Evolutionary conservation across 257 asterid species (phyloP), one percentile per base, ranked within the genome.

Genomic region (Lantana camara): DNA sequence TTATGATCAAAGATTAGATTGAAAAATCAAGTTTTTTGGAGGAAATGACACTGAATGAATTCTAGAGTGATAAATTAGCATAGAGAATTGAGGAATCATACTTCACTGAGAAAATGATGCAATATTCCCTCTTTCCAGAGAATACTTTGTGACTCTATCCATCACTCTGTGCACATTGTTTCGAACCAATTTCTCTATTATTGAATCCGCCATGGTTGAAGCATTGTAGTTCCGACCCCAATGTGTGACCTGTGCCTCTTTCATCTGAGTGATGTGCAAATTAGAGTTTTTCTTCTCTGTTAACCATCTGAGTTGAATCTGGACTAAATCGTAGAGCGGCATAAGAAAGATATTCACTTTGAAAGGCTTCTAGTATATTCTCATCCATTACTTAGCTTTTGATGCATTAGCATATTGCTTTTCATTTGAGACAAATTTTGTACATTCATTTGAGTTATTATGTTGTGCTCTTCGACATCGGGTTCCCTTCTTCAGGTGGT

Each of bases 401-500:
- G 21, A 17, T 54, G 37, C 34, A 27, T 13, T 29, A 7, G 11
- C 19, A 53, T 14, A 30, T 29, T 51, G 19, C 42, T 44, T 9
- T n/a, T 44, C 9, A 35, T 63, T 29, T 48, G 47, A 3, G 23
- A 45, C n/a, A n/a, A n/a, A 47, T 21, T 64, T 52, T 37, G 51
- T 37, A 59, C 9, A 8, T 55, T 11, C 41, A 12, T 46, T 51
- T 46, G 66, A 11, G 8, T 40, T 30, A 13, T 40, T 30, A 13
- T 41, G 11, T 50, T 51, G 15, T 9, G 17, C 29, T 12, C 17
- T 29, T 67, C 45, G 19, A 49, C 48, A 7, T 45, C 17, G 52
- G 22, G 12, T 62, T 45, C 47, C 5, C 7, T 40, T 48, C 6
- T 78, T 60, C 81, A 89, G 98, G 95, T 92, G 63, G 95, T 89